Base-by-base conservation (phyloP, 768 basidiomycete species). In the Lentinula raphanica region DNA sequence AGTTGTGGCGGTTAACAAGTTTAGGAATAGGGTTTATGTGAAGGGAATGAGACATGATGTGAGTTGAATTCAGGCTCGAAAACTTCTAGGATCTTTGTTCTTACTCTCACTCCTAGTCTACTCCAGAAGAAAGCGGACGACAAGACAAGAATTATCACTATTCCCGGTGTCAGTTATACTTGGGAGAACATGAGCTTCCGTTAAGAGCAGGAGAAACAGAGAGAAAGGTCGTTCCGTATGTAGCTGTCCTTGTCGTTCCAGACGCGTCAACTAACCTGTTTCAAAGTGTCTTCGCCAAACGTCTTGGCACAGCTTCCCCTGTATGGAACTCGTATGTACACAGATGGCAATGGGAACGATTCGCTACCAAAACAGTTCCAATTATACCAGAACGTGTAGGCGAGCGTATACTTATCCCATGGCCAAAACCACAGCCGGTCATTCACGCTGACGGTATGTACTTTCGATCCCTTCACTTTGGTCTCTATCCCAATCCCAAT, bases 121-220 rank as follows among this genome's bases (percentile, higher is more conserved):
- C 46, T 15, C 36, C 54, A n/a, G 32, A 56, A 12, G 27, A 17
- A 35, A 13, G 23, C n/a, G 27, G 67, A 38, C 65, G 65, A 13
- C 74, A 73, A 56, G 62, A 75, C 53, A 79, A 78, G 64, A 78
- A 79, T 59, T 84, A 85, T 58, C 87, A 89, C 68, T 94, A 94
- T 67, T 88, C 90, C 1, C 79, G 82, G 64, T 90, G 90, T 67
- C 91, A 93, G 66, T 79, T 94, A 25, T 89, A 83, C 67, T 69
- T 93, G 54, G 88, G 88, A 15, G 78, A 86, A 60, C 81, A 79
- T 65, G 81, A 84, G 62, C 78, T 86, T 60, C 80, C 84, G 29
- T 72, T 50, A 62, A 72, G 60, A 71, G 70, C 58, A 65, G 68
- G 19, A 17, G 31, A 57, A 29, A 60, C 68, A 40, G 77, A 75